These are phyloP conservation scores for Exidia glandulosa DNA, from an alignment of 768 basidiomycete species.

Conservation along the genomic window DNA sequence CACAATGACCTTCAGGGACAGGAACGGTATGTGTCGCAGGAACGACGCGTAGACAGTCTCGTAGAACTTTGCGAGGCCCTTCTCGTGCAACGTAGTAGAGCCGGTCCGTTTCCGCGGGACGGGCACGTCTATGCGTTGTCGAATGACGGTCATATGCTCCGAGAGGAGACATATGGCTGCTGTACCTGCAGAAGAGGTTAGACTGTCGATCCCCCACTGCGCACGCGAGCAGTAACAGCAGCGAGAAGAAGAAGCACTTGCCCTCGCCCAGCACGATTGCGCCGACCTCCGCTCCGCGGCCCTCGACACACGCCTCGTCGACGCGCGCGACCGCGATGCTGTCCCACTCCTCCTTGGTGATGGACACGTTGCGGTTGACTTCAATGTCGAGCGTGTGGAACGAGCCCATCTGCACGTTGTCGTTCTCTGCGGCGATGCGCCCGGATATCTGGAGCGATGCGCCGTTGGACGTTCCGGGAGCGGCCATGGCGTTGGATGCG, in stretches of 20 bases:
- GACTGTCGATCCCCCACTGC: not conserved
- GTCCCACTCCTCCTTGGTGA: slow-evolving; percentile 94
- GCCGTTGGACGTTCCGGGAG: slow-evolving; percentile 19
- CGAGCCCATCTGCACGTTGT: slow-evolving; percentile 82
- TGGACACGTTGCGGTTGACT: slow-evolving; percentile 77
- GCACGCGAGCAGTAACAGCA: not conserved
- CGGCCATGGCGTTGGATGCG: slow-evolving; percentile 32
- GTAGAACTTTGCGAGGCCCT: slow-evolving; percentile 78
- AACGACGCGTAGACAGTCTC: slow-evolving; percentile 78
- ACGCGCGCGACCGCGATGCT: slow-evolving; percentile 73
- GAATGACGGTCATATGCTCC: slow-evolving; percentile 91
- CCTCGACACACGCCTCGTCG: slow-evolving; percentile 83
- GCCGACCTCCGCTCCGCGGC: slow-evolving; percentile 90
- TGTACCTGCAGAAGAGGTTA: slow-evolving; percentile 33
- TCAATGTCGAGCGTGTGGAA: slow-evolving; percentile 94
- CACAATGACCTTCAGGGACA: slow-evolving; percentile 77
- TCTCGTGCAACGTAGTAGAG: slow-evolving; percentile 79
- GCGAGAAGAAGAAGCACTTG: slow-evolving; percentile 10
- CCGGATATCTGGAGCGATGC: slow-evolving; percentile 74
- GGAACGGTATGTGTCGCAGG: slow-evolving; percentile 81
- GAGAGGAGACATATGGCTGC: slow-evolving; percentile 92
- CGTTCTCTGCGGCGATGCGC: slow-evolving; percentile 75
- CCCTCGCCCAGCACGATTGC: slow-evolving; percentile 95
- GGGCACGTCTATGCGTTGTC: slow-evolving; percentile 78
- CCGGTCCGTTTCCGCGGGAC: slow-evolving; percentile 87